Percentiles rank a stretch among this genome's conserved stretches.
Conservation (phyloP, 23 red algal genomes). For the Agarophyton chilense region DNA sequence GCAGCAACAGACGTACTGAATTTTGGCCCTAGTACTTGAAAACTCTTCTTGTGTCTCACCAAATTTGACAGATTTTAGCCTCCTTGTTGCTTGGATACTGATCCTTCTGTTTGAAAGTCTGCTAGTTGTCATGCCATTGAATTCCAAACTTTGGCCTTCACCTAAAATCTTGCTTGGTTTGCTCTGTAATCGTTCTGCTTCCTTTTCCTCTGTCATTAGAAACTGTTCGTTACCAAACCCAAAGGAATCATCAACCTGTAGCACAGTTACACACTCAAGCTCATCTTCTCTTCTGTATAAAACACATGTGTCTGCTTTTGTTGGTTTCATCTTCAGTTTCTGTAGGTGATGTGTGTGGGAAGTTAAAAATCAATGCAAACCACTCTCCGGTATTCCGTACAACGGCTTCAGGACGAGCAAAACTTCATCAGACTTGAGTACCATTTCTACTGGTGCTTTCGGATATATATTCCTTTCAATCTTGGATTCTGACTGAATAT, state of each 20-base stretch:
- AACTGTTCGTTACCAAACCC: not conserved
- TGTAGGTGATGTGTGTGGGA: slow-evolving; percentile 25
- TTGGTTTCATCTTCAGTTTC: slow-evolving; percentile 26
- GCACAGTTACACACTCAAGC: not conserved
- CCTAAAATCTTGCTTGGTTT: not conserved
- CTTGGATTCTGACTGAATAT: slow-evolving; percentile 22
- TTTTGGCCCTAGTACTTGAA: not conserved
- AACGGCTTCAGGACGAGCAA: slow-evolving; percentile 40
- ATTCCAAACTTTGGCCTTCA: not conserved
- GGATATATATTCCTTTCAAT: slow-evolving; percentile 32
- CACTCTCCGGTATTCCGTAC: slow-evolving; percentile 46
- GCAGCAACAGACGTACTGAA: slow-evolving; percentile 32
- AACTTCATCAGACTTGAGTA: not conserved
- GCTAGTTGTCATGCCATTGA: not conserved
- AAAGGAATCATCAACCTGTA: slow-evolving; percentile 27
- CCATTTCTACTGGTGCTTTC: slow-evolving; percentile 16
- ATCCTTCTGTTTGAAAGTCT: not conserved
- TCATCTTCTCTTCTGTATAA: slow-evolving; percentile 10
- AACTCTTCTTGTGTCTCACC: not conserved
- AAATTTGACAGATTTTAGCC: not conserved
- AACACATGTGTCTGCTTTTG: slow-evolving; percentile 45
- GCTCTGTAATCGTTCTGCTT: not conserved
- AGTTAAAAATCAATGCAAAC: slow-evolving; percentile 44
- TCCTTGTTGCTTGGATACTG: not conserved
- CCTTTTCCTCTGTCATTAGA: slow-evolving; percentile 29